Evolutionary conservation across 2,329 filamentous ascomycete genomes (phyloP).

Genomic region (Hypoxylon sp.): DNA sequence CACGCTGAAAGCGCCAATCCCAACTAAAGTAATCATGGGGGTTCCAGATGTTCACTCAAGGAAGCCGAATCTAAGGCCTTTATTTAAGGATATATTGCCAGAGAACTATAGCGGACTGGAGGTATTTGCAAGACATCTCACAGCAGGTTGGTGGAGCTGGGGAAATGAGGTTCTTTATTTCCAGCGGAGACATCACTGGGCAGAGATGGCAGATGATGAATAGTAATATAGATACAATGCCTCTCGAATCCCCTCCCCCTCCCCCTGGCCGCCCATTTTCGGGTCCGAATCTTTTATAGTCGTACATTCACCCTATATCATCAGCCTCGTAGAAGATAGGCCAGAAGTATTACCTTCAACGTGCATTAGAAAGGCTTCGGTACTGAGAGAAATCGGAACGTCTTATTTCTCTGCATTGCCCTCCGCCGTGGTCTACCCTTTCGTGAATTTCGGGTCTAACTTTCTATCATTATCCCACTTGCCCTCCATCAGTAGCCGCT

Average conservation of each 20-base stretch:
- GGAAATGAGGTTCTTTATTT: slow-evolving; percentile 81
- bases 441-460: slow-evolving; percentile 65
- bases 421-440: slow-evolving; percentile 45
- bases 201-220: slow-evolving; percentile 37
- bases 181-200: slow-evolving; percentile 71
- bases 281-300: slow-evolving; percentile 26
- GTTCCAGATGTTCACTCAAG: slow-evolving; percentile 84
- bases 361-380: not conserved
- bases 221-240: slow-evolving; percentile 30
- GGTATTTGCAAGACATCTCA: slow-evolving; percentile 81
- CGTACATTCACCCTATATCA: slow-evolving; percentile 35
- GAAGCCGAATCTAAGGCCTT: slow-evolving; percentile 77
- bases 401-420: not conserved
- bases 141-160: slow-evolving; percentile 84
- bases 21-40: slow-evolving; percentile 73
- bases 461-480: slow-evolving; percentile 69
- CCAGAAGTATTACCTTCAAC: not conserved
- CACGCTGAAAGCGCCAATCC: slow-evolving; percentile 54
- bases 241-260: not conserved
- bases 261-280: not conserved
- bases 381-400: not conserved
- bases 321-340: slow-evolving; percentile 30
- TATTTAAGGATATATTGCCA: slow-evolving; percentile 71
- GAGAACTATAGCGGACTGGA: slow-evolving; percentile 74
- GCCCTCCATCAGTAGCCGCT: slow-evolving; percentile 69